Evolutionary conservation across 1,284 basidiomycete species (phyloP).

Genomic region (Wolfiporia cocos): DNA sequence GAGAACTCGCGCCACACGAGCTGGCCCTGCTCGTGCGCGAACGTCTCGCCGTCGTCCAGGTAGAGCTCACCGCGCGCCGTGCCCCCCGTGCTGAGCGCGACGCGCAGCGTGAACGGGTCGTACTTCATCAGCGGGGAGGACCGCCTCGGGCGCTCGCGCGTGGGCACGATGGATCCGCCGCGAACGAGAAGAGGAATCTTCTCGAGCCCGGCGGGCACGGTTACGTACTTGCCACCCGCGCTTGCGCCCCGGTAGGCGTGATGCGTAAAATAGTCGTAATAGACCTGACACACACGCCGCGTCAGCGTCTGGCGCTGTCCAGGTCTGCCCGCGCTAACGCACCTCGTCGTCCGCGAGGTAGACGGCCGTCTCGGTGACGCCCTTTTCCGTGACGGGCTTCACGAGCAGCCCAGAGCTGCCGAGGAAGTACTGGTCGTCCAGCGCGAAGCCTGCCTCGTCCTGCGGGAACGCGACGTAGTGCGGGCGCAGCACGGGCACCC

Average conservation of each 20-base stretch:
- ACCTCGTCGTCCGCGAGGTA: constrained; percentile 90
- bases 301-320: not conserved
- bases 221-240: constrained; percentile 62
- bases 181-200: constrained; percentile 84
- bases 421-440: constrained; percentile 95
- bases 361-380: constrained; percentile 63
- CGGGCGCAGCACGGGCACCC: constrained; percentile 82
- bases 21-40: constrained; percentile 71
- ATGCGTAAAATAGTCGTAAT: constrained; percentile 90
- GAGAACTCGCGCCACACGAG: constrained; percentile 78
- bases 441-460: constrained; percentile 76
- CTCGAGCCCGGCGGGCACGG: constrained; percentile 72
- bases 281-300: constrained; percentile 49
- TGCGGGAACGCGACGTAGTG: constrained; percentile 93
- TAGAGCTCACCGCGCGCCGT: constrained; percentile 83
- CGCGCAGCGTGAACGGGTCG: constrained; percentile 91
- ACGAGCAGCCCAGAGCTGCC: constrained; percentile 87
- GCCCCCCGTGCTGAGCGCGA: constrained; percentile 70
- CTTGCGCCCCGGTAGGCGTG: constrained; percentile 58
- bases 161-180: constrained; percentile 88
- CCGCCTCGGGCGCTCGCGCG: constrained; percentile 83
- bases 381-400: constrained; percentile 85
- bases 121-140: constrained; percentile 84
- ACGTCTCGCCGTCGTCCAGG: constrained; percentile 92
- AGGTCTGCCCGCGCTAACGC: constrained; percentile 12